phyloP scores from a whole-genome alignment of 768 basidiomycete species.

The Solioccasus polychromus region DNA sequence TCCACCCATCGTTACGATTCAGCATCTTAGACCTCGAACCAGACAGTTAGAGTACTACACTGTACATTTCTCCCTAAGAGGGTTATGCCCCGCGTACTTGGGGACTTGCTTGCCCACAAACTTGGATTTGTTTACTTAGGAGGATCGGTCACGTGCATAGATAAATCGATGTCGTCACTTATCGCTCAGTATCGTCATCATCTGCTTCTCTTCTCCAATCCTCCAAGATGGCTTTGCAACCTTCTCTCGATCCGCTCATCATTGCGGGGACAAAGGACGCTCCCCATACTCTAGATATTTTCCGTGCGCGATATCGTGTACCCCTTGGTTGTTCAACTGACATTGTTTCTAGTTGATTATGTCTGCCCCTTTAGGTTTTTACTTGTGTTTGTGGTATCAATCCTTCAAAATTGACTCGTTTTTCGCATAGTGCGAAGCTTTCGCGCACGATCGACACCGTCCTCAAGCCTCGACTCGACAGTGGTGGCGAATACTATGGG shows the following conservation, averaged over 20 bases:
- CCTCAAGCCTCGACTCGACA: constrained; percentile 55
- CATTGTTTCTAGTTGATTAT: constrained; percentile 62
- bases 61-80: too few species aligned
- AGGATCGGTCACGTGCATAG: too few species aligned
- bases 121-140: too few species aligned
- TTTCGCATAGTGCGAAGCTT: constrained; percentile 53
- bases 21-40: too few species aligned
- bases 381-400: neutral
- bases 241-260: constrained; percentile 62
- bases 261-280: constrained; percentile 58
- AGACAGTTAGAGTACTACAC: too few species aligned
- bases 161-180: too few species aligned
- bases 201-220: too few species aligned
- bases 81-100: too few species aligned
- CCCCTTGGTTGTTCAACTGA: neutral
- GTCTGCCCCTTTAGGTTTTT: constrained; percentile 78
- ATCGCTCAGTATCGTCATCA: neutral
- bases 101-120: too few species aligned
- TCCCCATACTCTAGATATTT: constrained; percentile 79
- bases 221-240: constrained; percentile 89
- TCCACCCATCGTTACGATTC: too few species aligned
- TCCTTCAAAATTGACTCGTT: neutral
- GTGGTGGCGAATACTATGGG: constrained; percentile 61
- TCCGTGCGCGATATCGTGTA: constrained; percentile 44
- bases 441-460: constrained; percentile 55